Conservation (phyloP, 192 early-diverging fungal genomes). For the Coemansia sp. region DNA sequence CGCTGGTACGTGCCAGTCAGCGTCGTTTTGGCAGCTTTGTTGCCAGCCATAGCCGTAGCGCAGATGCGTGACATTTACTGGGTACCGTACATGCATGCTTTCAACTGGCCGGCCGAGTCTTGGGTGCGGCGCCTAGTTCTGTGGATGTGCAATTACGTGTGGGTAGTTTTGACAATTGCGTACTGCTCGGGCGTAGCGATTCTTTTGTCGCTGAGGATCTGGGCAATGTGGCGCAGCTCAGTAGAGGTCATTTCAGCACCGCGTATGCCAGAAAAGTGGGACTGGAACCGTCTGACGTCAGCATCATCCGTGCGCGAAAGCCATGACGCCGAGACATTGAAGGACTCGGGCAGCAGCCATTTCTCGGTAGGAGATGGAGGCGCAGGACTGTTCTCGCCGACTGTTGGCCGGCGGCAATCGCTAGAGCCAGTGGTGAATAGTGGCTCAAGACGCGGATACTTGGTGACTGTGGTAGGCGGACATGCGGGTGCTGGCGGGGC, state of each 20-base stretch:
- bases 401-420: not conserved
- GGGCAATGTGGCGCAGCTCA: slow-evolving; percentile 42
- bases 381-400: slow-evolving; percentile 3
- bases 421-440: slow-evolving; percentile 4
- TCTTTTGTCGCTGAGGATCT: slow-evolving; percentile 29
- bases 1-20: slow-evolving; percentile 29
- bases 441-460: slow-evolving; percentile 21
- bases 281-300: slow-evolving; percentile 34
- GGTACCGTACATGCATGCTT: slow-evolving; percentile 40
- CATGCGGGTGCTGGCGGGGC: slow-evolving; percentile 8
- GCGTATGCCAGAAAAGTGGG: slow-evolving; percentile 48
- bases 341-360: not conserved
- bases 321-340: slow-evolving; percentile 11
- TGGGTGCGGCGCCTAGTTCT: slow-evolving; percentile 22
- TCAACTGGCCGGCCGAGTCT: slow-evolving; percentile 29
- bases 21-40: slow-evolving; percentile 12
- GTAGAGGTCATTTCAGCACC: slow-evolving; percentile 31
- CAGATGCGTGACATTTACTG: slow-evolving; percentile 37
- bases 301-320: slow-evolving; percentile 14
- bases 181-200: slow-evolving; percentile 29
- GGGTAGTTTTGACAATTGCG: slow-evolving; percentile 32
- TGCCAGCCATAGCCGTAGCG: slow-evolving; percentile 34
- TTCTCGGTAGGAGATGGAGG: not conserved
- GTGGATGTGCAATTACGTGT: slow-evolving; percentile 48
- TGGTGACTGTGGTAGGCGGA: slow-evolving; percentile 31